Evolutionary conservation across 1,284 basidiomycete genomes (phyloP).

Genomic region (Microbotryum scabiosae): DNA sequence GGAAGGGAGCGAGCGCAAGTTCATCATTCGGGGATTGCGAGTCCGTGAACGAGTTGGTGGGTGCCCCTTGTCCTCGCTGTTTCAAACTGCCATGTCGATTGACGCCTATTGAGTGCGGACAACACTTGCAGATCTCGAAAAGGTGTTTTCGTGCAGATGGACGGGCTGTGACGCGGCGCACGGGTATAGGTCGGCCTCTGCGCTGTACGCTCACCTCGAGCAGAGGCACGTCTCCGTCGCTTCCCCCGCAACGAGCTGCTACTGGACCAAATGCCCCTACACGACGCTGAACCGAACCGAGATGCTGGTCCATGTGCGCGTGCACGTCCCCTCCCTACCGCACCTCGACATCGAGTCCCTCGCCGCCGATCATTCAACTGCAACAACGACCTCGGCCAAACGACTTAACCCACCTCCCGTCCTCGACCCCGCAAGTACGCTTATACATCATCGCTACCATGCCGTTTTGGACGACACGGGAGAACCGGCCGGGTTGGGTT

Average conservation of each 20-base stretch:
- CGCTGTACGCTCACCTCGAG: constrained; percentile 15
- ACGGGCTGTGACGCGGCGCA: background rate
- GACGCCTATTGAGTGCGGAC: too few species aligned
- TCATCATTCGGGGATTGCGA: constrained; percentile 70
- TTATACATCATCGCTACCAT: constrained; percentile 20
- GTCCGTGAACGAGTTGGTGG: constrained; percentile 36
- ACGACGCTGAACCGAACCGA: background rate
- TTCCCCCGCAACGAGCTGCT: background rate
- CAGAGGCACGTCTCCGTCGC: constrained; percentile 13
- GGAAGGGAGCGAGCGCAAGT: constrained; percentile 53
- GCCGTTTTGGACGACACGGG: constrained; percentile 10
- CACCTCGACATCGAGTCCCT: too few species aligned
- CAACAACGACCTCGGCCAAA: background rate
- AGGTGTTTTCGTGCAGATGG: constrained; percentile 13
- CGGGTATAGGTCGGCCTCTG: background rate
- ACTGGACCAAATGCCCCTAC: constrained; percentile 20
- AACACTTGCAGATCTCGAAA: constrained; percentile 5
- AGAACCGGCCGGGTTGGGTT: constrained; percentile 9
- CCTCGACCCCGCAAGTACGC: constrained; percentile 4
- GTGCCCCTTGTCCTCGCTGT: background rate
- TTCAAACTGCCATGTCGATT: background rate
- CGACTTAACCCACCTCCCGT: background rate
- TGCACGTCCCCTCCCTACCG: constrained; percentile 20
- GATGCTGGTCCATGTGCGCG: constrained; percentile 24
- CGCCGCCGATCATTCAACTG: background rate